Percentiles rank a stretch among this genome's conserved stretches.
Evolutionary conservation across 208 protist genomes (phyloP).

Genomic region (Novymonas esmeraldas): DNA sequence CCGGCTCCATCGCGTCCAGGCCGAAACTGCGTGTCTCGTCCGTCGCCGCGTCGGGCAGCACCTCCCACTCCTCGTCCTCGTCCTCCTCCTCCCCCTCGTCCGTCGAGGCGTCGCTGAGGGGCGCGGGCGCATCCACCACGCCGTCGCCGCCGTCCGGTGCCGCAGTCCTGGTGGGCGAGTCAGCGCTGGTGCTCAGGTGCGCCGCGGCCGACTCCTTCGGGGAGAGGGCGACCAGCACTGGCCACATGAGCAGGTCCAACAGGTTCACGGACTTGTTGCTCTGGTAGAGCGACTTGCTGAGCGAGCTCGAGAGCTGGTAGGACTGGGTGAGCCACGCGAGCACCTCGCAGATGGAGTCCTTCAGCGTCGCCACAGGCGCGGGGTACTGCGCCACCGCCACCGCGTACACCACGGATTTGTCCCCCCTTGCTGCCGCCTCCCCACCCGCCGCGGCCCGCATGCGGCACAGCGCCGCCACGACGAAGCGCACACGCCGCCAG

Average conservation of each 20-base stretch:
- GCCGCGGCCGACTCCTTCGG: slow-evolving; percentile 6
- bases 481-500: slow-evolving; percentile 21
- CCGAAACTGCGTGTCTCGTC: slow-evolving; percentile 44
- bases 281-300: slow-evolving; percentile 51
- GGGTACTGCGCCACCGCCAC: slow-evolving; percentile 7
- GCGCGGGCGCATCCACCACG: neutral
- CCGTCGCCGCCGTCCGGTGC: neutral
- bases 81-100: slow-evolving; percentile 20
- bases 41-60: slow-evolving; percentile 23
- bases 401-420: neutral
- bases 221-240: slow-evolving; percentile 31
- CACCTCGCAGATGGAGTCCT: slow-evolving; percentile 29
- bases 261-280: slow-evolving; percentile 39
- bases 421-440: neutral
- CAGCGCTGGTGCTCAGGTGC: neutral
- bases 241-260: slow-evolving; percentile 55
- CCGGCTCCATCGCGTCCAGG: slow-evolving; percentile 38
- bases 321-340: slow-evolving; percentile 50
- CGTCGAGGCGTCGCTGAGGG: slow-evolving; percentile 1
- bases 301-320: slow-evolving; percentile 26
- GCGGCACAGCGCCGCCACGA: slow-evolving; percentile 12
- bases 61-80: slow-evolving; percentile 43
- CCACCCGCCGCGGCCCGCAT: slow-evolving; percentile 4
- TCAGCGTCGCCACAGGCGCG: slow-evolving; percentile 18
- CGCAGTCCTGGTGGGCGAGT: neutral